A percentile compares a stretch with the other conserved stretches of the same genome.
Conservation (phyloP, 306 rosid species). For the Dicorynia guianensis region DNA sequence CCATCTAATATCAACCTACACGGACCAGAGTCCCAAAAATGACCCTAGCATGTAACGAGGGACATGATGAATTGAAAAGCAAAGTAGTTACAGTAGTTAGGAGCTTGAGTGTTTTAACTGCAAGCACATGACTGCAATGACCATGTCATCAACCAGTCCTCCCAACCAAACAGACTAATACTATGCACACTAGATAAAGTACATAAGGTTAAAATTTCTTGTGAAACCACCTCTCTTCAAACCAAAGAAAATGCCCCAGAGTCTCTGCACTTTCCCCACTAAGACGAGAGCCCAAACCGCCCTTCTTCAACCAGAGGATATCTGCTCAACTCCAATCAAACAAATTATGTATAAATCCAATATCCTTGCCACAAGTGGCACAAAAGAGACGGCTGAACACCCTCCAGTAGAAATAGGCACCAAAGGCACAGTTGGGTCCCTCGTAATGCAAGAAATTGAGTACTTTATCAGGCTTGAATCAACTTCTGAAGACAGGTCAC, state of each 20-base stretch:
- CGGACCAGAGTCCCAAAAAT: constrained; percentile 28
- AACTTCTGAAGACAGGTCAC: constrained; percentile 43
- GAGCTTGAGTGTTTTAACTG: constrained; percentile 49
- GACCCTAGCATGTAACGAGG: constrained; percentile 39
- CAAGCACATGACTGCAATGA: constrained; percentile 65
- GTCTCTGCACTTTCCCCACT: constrained; percentile 47
- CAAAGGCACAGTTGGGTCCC: constrained; percentile 72
- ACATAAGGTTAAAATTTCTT: constrained; percentile 47
- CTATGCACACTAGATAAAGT: constrained; percentile 48
- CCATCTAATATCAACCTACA: background rate
- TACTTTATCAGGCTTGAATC: constrained; percentile 57
- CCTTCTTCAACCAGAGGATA: constrained; percentile 51
- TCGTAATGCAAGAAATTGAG: constrained; percentile 73
- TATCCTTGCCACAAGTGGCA: constrained; percentile 30
- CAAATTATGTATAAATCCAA: constrained; percentile 51
- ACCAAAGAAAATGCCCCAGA: constrained; percentile 50
- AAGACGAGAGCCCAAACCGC: constrained; percentile 46
- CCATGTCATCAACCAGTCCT: constrained; percentile 51
- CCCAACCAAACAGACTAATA: constrained; percentile 26
- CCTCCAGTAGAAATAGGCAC: constrained; percentile 68
- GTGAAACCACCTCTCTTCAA: constrained; percentile 46
- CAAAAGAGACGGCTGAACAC: constrained; percentile 49
- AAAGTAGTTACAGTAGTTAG: constrained; percentile 48
- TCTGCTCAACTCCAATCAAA: constrained; percentile 48
- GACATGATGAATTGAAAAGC: constrained; percentile 39